Conservation (phyloP, 805 yeast species). For the Sporopachydermia quercuum region DNA sequence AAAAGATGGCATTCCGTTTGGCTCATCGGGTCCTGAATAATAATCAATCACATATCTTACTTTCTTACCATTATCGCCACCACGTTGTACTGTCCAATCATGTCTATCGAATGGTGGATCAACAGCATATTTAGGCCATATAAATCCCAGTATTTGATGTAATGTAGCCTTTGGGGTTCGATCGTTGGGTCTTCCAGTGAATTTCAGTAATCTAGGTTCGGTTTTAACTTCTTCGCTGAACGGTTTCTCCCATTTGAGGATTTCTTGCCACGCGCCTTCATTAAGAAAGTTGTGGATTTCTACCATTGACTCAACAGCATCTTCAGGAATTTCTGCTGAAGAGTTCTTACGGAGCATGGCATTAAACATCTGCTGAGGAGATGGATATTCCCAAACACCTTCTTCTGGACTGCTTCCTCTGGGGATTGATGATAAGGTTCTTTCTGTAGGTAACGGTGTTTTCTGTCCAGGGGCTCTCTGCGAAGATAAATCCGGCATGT, state of each 20-base stretch:
- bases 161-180: constrained; percentile 72
- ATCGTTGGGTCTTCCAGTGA: constrained; percentile 86
- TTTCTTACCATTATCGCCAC: constrained; percentile 37
- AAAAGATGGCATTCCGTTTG: constrained; percentile 81
- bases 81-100: constrained; percentile 76
- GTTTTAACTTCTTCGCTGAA: constrained; percentile 38
- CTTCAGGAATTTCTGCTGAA: constrained; percentile 66
- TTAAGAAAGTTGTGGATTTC: constrained; percentile 90
- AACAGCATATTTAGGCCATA: constrained; percentile 62
- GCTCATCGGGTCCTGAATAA: constrained; percentile 85
- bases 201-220: constrained; percentile 66
- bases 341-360: constrained; percentile 96
- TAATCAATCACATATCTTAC: constrained; percentile 92
- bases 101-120: constrained; percentile 96
- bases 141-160: constrained; percentile 46
- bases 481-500: constrained; percentile 70
- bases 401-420: constrained; percentile 48
- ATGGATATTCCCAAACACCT: constrained; percentile 96
- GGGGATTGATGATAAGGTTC: constrained; percentile 78
- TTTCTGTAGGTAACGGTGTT: constrained; percentile 62
- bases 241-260: constrained; percentile 77
- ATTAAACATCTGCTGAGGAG: constrained; percentile 97
- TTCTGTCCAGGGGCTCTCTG: constrained; percentile 70
- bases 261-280: constrained; percentile 97
- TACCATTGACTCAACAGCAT: constrained; percentile 94